Percentiles rank a stretch among this genome's conserved stretches.
Evolutionary conservation across 805 yeast genomes (phyloP).

Genomic region (Candida cerambycidarum): DNA sequence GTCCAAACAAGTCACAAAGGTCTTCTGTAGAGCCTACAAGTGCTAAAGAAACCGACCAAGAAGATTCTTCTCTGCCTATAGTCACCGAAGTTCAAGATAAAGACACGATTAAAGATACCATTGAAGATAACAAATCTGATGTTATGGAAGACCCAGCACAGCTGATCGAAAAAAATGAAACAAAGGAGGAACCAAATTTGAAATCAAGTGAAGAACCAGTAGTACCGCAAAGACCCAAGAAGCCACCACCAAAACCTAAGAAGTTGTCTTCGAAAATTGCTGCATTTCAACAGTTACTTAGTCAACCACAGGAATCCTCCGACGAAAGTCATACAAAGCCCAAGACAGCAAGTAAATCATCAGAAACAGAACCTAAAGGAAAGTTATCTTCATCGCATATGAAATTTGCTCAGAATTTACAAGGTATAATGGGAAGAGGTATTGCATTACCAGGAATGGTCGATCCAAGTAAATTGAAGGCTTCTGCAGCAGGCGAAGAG

Average conservation of each 20-base stretch:
- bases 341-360: neutral
- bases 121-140: neutral
- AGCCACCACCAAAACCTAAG: conserved; percentile 70
- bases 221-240: conserved; percentile 16
- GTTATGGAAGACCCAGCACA: neutral
- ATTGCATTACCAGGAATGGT: conserved; percentile 55
- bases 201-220: neutral
- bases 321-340: neutral
- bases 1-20: conserved; percentile 7
- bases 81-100: neutral
- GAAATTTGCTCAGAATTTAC: conserved; percentile 57
- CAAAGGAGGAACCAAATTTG: neutral
- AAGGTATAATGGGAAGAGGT: conserved; percentile 55
- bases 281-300: conserved; percentile 76
- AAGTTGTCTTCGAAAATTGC: conserved; percentile 78
- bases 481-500: conserved; percentile 12
- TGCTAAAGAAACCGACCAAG: conserved; percentile 10
- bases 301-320: conserved; percentile 20
- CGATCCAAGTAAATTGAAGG: conserved; percentile 32
- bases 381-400: conserved; percentile 38
- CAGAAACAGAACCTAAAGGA: conserved; percentile 7
- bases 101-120: neutral
- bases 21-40: conserved; percentile 9
- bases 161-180: neutral
- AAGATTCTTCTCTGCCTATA: neutral